Percentiles rank a stretch among this genome's conserved stretches.
Evolutionary conservation across 2,329 filamentous ascomycete species (phyloP).

Genomic region (Cladobotryum mycophilum): DNA sequence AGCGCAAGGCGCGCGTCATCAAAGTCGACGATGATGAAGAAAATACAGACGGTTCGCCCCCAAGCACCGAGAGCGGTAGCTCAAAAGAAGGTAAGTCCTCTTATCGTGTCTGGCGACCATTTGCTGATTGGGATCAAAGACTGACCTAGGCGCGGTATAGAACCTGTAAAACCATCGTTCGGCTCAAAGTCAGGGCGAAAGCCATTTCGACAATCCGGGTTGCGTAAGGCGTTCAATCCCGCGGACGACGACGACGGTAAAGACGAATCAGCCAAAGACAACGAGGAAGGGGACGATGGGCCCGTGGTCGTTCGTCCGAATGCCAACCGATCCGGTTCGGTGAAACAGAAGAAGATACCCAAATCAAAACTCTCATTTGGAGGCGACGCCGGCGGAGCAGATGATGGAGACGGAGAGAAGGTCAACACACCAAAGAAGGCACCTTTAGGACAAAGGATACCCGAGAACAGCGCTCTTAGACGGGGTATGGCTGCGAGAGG

Average conservation of each 20-base stretch:
- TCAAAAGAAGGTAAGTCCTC: conserved; percentile 32
- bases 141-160: conserved; percentile 26
- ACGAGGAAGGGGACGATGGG: conserved; percentile 38
- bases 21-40: conserved; percentile 64
- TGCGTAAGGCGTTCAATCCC: conserved; percentile 50
- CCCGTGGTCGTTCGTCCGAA: conserved; percentile 45
- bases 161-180: conserved; percentile 33
- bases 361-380: conserved; percentile 70
- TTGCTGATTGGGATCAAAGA: conserved; percentile 30
- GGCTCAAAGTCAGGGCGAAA: conserved; percentile 42
- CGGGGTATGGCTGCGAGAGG: conserved; percentile 42
- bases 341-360: conserved; percentile 53
- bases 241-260: conserved; percentile 29
- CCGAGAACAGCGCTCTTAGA: conserved; percentile 60
- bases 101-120: conserved; percentile 16
- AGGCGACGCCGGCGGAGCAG: conserved; percentile 45
- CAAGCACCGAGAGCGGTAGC: conserved; percentile 18
- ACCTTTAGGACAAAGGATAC: conserved; percentile 54
- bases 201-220: conserved; percentile 50
- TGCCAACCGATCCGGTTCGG: conserved; percentile 40
- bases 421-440: conserved; percentile 61
- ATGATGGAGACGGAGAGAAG: conserved; percentile 43
- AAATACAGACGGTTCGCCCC: conserved; percentile 29
- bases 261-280: conserved; percentile 21
- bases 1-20: conserved; percentile 71